Conservation (phyloP, 495 filamentous ascomycete species). For the Hypoxylon fuscum region DNA sequence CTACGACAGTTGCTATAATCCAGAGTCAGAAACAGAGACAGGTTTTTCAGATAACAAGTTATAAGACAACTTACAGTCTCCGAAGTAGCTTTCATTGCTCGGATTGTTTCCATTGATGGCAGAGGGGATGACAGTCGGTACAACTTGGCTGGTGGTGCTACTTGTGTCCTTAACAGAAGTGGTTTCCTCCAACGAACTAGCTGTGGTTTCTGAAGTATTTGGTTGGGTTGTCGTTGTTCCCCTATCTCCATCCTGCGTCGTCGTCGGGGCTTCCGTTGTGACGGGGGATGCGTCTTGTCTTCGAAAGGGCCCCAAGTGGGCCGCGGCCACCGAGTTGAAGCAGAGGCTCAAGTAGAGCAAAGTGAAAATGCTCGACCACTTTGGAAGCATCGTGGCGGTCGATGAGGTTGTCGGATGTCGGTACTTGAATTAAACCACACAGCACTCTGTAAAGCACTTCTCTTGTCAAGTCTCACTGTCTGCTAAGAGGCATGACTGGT, state of each 20-base stretch:
- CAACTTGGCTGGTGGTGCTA: conserved; percentile 12
- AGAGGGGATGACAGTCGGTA: conserved; percentile 35
- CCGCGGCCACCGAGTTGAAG: conserved; percentile 28
- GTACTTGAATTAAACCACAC: conserved; percentile 6
- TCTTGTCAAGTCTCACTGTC: conserved; percentile 16
- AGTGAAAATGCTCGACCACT: conserved; percentile 32
- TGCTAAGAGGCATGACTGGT: conserved; percentile 24
- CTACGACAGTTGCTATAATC: conserved; percentile 48
- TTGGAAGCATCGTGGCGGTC: conserved; percentile 28
- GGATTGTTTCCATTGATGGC: conserved; percentile 44
- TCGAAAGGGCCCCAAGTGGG: conserved; percentile 12
- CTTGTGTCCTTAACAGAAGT: conserved; percentile 19
- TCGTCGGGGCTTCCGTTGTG: conserved; percentile 26
- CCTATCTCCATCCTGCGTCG: conserved; percentile 24
- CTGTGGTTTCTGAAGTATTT: conserved; percentile 12
- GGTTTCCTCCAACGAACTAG: conserved; percentile 1
- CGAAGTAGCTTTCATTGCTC: conserved; percentile 25
- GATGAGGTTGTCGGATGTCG: background rate
- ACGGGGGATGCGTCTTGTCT: conserved; percentile 42
- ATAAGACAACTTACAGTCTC: conserved; percentile 23
- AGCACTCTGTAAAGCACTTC: conserved; percentile 25
- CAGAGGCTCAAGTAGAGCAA: conserved; percentile 44
- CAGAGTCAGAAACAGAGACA: conserved; percentile 8
- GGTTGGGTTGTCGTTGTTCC: conserved; percentile 18
- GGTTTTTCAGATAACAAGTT: background rate